Base-by-base conservation (phyloP, 108 stramenopile species). In the Cyclotella atomus region DNA sequence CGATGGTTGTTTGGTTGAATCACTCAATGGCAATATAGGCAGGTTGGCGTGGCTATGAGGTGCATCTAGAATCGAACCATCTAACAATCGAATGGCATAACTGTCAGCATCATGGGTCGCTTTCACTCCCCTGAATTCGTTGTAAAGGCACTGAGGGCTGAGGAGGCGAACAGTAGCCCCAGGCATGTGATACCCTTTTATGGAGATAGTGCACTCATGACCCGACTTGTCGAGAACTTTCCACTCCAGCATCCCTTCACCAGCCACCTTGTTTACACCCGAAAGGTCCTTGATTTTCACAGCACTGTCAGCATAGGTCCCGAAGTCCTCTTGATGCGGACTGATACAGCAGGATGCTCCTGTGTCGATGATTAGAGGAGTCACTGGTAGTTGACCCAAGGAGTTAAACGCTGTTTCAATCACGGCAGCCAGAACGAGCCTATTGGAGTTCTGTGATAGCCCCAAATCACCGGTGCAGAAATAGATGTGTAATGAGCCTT, bases 221-320 rank as follows among this genome's bases (percentile, higher is more conserved):
- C 38, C 38, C 9, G 38, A 41, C 12, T 7, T 9, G 12, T 41
- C 38, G 12, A 7, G 38, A 41, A 41, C 38, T 21, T 7, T 52
- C 49, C 65, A 67, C 16, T 21, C 17, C 0, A 67, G 5, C 6
- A 67, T n/a, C 2, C 65, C 65, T 33, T 52, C 27, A 12, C 64
- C 64, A 12, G 25, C 41, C 1, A 46, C 64, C 4, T 38, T 65
- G 36, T 65, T 65, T 2, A 33, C 32, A 2, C 27, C 28, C 2
- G 47, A 67, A 1, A 67, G 49, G 50, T 52, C 65, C 4, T 52
- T 49, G 46, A 67, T 67, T 29, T 50, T 29, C 46, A 52, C 29
- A 3, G 16, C 1, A 24, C 49, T 52, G 30, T 19, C 2, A 33
- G 20, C 5, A 33, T 52, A 49, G 2, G 27, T 15, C 12, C 49